phyloP scores from a whole-genome alignment of 306 rosid species.

The Purshia tridentata region DNA sequence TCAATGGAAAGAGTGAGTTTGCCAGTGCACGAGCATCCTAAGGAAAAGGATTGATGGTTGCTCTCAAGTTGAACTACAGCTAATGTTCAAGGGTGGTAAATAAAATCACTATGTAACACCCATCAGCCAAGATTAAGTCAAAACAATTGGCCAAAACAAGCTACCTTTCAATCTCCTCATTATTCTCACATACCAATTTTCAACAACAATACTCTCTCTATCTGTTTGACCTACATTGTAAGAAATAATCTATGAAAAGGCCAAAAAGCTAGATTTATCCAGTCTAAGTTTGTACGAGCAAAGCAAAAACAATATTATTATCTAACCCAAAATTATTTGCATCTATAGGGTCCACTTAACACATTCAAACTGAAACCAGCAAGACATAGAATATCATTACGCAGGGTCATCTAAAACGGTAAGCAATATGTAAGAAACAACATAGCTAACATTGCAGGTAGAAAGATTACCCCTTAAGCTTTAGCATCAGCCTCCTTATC shows the following conservation, averaged over 20 bases:
- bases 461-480: constrained; percentile 40
- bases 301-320: not conserved
- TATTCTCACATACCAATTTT: not conserved
- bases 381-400: not conserved
- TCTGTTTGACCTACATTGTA: not conserved
- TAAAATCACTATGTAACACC: not conserved
- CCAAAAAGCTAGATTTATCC: too few species aligned
- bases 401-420: not conserved
- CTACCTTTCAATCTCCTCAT: too few species aligned
- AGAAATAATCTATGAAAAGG: not conserved
- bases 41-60: not conserved
- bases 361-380: not conserved
- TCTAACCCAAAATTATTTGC: not conserved
- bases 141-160: not conserved
- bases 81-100: not conserved
- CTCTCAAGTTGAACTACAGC: not conserved
- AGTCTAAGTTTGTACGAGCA: not conserved
- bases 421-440: not conserved
- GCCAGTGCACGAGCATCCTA: not conserved
- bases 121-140: not conserved
- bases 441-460: not conserved
- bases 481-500: constrained; percentile 45
- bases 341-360: not conserved
- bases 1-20: too few species aligned
- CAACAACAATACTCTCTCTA: not conserved